A percentile compares a stretch with the other conserved stretches of the same genome.
These are phyloP conservation scores for Cladobotryum mycophilum DNA, from an alignment of 2,329 filamentous ascomycete genomes.

Conservation along the genomic window DNA sequence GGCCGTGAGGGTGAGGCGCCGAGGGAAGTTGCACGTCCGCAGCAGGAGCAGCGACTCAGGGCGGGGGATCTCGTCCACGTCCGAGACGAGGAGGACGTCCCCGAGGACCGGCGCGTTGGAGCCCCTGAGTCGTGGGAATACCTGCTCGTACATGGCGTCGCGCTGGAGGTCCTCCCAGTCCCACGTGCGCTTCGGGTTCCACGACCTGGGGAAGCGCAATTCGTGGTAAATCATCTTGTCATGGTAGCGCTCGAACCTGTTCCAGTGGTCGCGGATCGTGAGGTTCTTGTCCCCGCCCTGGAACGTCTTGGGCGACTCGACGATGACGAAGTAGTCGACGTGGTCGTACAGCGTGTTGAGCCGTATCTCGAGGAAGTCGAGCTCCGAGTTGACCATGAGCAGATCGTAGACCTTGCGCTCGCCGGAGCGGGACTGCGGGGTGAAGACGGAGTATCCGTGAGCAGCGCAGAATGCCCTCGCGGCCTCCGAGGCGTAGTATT, in stretches of 20 bases:
- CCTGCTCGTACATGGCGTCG: constrained; percentile 52
- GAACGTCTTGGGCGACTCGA: constrained; percentile 54
- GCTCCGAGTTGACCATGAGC: constrained; percentile 55
- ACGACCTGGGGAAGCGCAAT: constrained; percentile 38
- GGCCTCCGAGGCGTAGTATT: constrained; percentile 24
- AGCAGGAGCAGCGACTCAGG: constrained; percentile 43
- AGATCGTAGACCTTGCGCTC: constrained; percentile 42
- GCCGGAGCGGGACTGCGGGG: constrained; percentile 16
- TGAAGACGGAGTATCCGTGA: constrained; percentile 27
- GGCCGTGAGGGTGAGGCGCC: constrained; percentile 44
- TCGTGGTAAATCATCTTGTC: constrained; percentile 56
- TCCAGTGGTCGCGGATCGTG: constrained; percentile 45
- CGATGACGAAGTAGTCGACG: constrained; percentile 60
- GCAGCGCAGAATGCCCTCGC: constrained; percentile 24
- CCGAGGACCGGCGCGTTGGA: constrained; percentile 35
- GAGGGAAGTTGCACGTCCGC: constrained; percentile 46
- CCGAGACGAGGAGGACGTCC: constrained; percentile 54
- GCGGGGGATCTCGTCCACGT: constrained; percentile 55
- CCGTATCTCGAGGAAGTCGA: constrained; percentile 61
- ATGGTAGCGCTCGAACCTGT: constrained; percentile 45
- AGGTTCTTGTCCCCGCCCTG: constrained; percentile 51
- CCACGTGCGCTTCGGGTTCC: constrained; percentile 36
- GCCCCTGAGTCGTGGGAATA: constrained; percentile 42
- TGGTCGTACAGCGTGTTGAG: constrained; percentile 50
- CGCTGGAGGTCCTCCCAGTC: constrained; percentile 48